A percentile compares a stretch with the other conserved stretches of the same genome.
phyloP scores from a whole-genome alignment of 1,139 yeast genomes.

The Scheffersomyces segobiensis region DNA sequence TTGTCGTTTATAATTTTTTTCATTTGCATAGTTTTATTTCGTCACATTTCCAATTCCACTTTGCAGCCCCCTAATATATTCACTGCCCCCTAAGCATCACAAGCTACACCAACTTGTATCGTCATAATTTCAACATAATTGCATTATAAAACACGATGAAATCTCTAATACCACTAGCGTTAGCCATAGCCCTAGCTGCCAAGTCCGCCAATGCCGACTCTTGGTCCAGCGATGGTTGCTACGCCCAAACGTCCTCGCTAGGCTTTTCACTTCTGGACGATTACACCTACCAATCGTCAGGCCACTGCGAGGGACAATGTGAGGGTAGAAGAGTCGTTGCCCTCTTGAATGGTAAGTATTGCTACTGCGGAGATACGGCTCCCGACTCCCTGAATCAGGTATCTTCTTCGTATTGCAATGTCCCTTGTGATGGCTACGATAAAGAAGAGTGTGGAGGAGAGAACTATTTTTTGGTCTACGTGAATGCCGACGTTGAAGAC shows the following conservation, averaged over 20 bases:
- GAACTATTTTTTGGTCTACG: constrained; percentile 49
- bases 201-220: constrained; percentile 13
- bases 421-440: constrained; percentile 57
- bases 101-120: neutral
- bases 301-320: constrained; percentile 51
- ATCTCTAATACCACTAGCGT: neutral
- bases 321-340: constrained; percentile 52
- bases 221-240: constrained; percentile 40
- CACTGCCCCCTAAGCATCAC: neutral
- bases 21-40: neutral
- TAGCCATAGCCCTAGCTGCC: constrained; percentile 1
- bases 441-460: constrained; percentile 65
- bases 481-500: constrained; percentile 31
- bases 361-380: constrained; percentile 59
- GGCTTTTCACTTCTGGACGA: constrained; percentile 25
- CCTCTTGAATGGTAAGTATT: constrained; percentile 49
- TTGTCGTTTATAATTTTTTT: neutral
- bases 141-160: neutral
- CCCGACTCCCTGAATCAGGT: constrained; percentile 36
- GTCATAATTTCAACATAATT: neutral
- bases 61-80: too few relatives aligned
- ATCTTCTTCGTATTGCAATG: constrained; percentile 41
- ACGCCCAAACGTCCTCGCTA: constrained; percentile 21
- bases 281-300: constrained; percentile 51
- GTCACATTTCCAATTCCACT: neutral